Percentiles rank a stretch among this genome's conserved stretches.
Evolutionary conservation across 1,139 yeast genomes (phyloP).

Genomic region (Geotrichum bryndzae): DNA sequence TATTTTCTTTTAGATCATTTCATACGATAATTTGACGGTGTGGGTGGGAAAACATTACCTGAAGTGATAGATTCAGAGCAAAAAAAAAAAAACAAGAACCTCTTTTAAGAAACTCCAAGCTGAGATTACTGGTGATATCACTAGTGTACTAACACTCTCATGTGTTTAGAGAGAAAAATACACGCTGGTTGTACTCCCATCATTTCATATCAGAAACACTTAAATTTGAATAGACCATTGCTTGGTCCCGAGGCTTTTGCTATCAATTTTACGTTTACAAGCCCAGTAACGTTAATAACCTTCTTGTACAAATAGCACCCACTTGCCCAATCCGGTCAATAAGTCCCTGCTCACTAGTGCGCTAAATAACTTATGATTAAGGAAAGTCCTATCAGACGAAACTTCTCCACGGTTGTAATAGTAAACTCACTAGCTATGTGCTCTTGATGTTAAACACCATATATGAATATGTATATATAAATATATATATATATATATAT

Average conservation of each 20-base stretch:
- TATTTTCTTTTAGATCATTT: not conserved
- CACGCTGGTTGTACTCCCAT: too few species aligned
- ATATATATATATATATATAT: not conserved
- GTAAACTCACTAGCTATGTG: not conserved
- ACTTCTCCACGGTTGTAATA: not conserved
- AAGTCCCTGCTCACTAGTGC: not conserved
- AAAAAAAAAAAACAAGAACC: not conserved
- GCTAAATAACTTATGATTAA: not conserved
- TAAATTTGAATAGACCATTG: too few species aligned
- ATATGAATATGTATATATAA: too few species aligned
- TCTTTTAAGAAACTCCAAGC: not conserved
- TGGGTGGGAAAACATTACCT: not conserved
- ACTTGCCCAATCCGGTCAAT: not conserved
- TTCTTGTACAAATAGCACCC: not conserved
- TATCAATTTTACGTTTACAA: not conserved
- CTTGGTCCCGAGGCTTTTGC: not conserved
- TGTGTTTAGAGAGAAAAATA: not conserved
- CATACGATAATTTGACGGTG: not conserved
- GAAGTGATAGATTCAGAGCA: not conserved
- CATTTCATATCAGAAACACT: too few species aligned
- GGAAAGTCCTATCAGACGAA: not conserved
- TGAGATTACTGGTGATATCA: not conserved
- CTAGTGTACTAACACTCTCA: not conserved
- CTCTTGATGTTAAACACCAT: not conserved
- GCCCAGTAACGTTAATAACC: not conserved